Evolutionary conservation across 208 protist species (phyloP).

Genomic region (Leishmania major): DNA sequence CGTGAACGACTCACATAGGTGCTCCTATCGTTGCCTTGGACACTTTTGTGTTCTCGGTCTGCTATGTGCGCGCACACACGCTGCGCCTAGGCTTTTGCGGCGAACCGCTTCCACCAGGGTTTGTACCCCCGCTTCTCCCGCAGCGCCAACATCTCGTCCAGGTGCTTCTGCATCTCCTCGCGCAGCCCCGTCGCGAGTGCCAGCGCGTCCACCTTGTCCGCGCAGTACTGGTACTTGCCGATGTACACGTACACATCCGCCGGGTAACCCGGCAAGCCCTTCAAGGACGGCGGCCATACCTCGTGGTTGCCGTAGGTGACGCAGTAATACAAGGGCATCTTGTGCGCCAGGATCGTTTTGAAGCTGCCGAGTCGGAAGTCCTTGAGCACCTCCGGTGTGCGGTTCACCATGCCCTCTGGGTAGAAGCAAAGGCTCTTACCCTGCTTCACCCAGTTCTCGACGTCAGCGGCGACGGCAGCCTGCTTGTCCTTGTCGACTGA

Average conservation of each 20-base stretch:
- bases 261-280: conserved; percentile 69
- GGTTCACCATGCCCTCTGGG: conserved; percentile 85
- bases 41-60: neutral
- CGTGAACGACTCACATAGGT: neutral
- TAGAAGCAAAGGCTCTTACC: conserved; percentile 45
- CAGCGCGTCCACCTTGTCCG: conserved; percentile 37
- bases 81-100: conserved; percentile 3
- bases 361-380: conserved; percentile 89
- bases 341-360: conserved; percentile 62
- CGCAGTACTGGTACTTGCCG: conserved; percentile 73
- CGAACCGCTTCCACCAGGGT: conserved; percentile 36
- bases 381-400: conserved; percentile 72
- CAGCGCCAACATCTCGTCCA: conserved; percentile 54
- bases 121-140: conserved; percentile 43
- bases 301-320: conserved; percentile 82
- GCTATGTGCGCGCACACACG: neutral
- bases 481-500: conserved; percentile 86
- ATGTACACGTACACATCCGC: conserved; percentile 81
- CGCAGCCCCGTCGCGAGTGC: conserved; percentile 50
- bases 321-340: conserved; percentile 70
- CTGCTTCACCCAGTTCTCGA: conserved; percentile 29
- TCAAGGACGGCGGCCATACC: conserved; percentile 67
- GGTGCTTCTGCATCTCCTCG: conserved; percentile 76
- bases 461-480: conserved; percentile 51
- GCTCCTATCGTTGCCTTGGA: neutral